Evolutionary conservation across 495 filamentous ascomycete genomes (phyloP), one percentile per base, ranked within the genome.

Genomic region (Sphaerosporella brunnea): DNA sequence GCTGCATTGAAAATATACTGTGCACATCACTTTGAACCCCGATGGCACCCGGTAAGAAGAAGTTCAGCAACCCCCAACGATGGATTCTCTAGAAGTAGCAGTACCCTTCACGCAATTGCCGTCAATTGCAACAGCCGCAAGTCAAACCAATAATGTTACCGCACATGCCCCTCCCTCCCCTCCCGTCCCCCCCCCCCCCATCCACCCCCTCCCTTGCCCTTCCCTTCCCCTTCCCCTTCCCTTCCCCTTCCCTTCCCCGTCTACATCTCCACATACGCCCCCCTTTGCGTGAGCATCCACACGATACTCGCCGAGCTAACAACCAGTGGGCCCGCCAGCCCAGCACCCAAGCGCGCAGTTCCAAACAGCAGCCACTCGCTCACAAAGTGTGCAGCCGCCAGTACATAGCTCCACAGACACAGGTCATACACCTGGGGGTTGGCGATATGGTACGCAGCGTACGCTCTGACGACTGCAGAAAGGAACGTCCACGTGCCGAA

Each of bases 401-500:
- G 70, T 0, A 69, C 71, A 62, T 83, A 94, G 0, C 83, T 87
- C 73, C 71, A 80, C 28, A 86, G 54, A 13, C 78, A 80, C 25
- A 96, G 66, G 53, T 90, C 70, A 57, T 94, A 97, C 8, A 82
- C 61, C 25, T 66, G 65, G 2, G 74, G 68, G 45, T 80, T 74
- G 32, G 72, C 65, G 48, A 93, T 79, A 62, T 93, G 69, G 68
- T 93, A 95, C 21, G 81, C 82, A 8, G 84, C 83, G 55, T 90
- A 92, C 51, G 87, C 58, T 23, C 90, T 75, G 40, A 96, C 69
- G 26, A 93, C 64, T 26, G 73, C 67, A 10, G 78, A 72, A 41
- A 93, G 62, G 52, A 88, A 71, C 0, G 87, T 95, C 75, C 85
- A 99, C 48, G 84, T 93, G 35, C 84, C 92, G 61, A 96, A 95